Evolutionary conservation across 139 green algal species (phyloP), one percentile per base, ranked within the genome.

Genomic region (Zygnema circumcarinatum): DNA sequence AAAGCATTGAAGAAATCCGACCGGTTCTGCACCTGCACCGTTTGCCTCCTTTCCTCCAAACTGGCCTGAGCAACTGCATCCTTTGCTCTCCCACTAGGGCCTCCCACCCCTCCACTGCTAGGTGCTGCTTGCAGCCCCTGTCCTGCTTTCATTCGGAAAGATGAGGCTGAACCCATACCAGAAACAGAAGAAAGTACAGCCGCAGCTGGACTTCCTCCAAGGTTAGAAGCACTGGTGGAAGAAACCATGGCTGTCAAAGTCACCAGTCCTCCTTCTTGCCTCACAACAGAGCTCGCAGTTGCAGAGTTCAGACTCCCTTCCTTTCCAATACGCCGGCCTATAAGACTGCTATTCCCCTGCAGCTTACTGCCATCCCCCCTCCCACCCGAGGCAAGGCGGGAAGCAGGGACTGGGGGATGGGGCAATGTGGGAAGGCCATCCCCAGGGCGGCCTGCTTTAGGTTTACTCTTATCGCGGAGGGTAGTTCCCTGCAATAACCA

Each of bases 1-100:
- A 86, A 68, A 21, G 62, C 79, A 41, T 86, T 86, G 67, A 86
- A 86, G n/a, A 86, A 86, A 68, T 86, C 79, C 36, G 31, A 68
- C 67, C 36, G 32, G 67, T 86, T 86, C n/a, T 86, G 39, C 31
- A 36, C 75, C 11, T 78, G 35, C 7, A 78, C 69, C 16, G 69
- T 78, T 16, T 62, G 47, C 16, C 47, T 7, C 47, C 16, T 62
- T 16, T 62, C 47, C 47, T 62, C 47, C 47, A 62, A 62, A 62
- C 7, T 62, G 16, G 47, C 7, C 16, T 62, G 47, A 25, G 47
- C 16, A 16, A 62, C 7, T 25, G 16, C 47, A 62, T 62, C 47
- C 16, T 62, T 62, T 62, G 7, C 47, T 62, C 47, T 62, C 47
- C 47, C 47, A 62, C 47, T 16, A 62, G 47, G 47, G 16, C 47